Percentiles rank a stretch among this genome's conserved stretches.
These are phyloP conservation scores for Scedosporium aurantiacum DNA, from an alignment of 2,329 filamentous ascomycete species.

Conservation along the genomic window DNA sequence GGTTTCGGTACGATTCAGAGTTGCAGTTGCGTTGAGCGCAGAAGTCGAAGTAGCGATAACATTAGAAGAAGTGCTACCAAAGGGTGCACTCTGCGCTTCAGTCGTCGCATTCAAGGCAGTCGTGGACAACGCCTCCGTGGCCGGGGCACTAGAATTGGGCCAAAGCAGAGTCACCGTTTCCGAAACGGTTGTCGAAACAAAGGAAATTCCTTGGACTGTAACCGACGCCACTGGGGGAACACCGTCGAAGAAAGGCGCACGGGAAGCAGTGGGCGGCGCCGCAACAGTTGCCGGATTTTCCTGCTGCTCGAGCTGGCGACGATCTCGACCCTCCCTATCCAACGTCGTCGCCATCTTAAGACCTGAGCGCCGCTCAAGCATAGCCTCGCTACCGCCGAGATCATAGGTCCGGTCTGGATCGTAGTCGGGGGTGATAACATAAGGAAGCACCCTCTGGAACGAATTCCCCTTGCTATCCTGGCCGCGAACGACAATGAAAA, in stretches of 20 bases:
- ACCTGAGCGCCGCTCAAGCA: background rate
- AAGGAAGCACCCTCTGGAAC: background rate
- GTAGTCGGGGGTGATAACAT: background rate
- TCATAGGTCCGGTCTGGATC: background rate
- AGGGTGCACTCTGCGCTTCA: background rate
- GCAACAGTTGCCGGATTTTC: background rate
- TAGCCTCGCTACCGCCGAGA: background rate
- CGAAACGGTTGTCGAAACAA: background rate
- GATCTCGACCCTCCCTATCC: background rate
- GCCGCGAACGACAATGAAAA: slow-evolving; percentile 2
- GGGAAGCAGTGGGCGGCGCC: no score
- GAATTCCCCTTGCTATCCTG: background rate
- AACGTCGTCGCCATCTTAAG: background rate
- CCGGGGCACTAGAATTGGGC: no score
- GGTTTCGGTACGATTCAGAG: background rate
- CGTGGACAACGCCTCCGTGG: background rate
- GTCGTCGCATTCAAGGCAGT: background rate
- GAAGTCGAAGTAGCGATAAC: background rate
- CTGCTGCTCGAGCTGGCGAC: background rate
- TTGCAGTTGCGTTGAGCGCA: background rate
- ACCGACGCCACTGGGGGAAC: no score
- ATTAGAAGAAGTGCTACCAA: background rate
- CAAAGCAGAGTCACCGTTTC: background rate
- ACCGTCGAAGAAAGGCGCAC: no score
- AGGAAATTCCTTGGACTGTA: background rate